phyloP scores from a whole-genome alignment of 2,329 filamentous ascomycete genomes.

The Drechslerella dactyloides region DNA sequence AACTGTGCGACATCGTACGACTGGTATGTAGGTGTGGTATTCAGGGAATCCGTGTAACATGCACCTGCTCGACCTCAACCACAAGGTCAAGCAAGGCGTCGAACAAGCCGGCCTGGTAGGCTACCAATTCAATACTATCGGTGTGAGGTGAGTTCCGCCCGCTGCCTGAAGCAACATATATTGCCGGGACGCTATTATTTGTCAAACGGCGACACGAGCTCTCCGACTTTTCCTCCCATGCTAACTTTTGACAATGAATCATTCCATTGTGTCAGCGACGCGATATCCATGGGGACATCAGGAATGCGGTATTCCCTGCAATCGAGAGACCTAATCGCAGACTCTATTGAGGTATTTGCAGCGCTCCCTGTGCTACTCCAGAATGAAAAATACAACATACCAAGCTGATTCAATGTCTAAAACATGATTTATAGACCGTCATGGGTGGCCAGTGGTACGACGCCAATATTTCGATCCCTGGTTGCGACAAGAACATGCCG shows the following conservation, averaged over 20 bases:
- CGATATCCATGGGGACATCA: constrained; percentile 96
- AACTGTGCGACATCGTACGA: constrained; percentile 32
- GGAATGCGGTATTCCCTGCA: constrained; percentile 97
- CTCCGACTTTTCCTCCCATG: constrained; percentile 2
- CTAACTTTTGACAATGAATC: constrained; percentile 8
- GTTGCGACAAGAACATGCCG: constrained; percentile 99
- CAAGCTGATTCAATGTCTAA: constrained; percentile 20
- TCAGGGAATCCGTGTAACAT: constrained; percentile 99
- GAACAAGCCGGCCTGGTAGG: constrained; percentile 80
- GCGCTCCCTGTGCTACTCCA: constrained; percentile 16
- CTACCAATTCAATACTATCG: constrained; percentile 99
- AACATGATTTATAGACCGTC: constrained; percentile 68
- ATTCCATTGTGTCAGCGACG: constrained; percentile 64
- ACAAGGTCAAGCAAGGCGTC: constrained; percentile 75
- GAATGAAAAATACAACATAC: constrained; percentile 5
- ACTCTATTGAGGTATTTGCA: constrained; percentile 75
- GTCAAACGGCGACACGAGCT: constrained; percentile 28
- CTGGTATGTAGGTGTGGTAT: constrained; percentile 74
- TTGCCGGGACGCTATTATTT: constrained; percentile 2
- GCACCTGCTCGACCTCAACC: constrained; percentile 90
- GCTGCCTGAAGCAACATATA: no score
- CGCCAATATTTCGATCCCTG: constrained; percentile 92
- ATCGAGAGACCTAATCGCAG: constrained; percentile 93
- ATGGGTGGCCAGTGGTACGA: constrained; percentile 99
- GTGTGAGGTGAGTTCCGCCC: constrained; percentile 68